Conservation (phyloP, 2,329 filamentous ascomycete species). For the Boeremia exigua region DNA sequence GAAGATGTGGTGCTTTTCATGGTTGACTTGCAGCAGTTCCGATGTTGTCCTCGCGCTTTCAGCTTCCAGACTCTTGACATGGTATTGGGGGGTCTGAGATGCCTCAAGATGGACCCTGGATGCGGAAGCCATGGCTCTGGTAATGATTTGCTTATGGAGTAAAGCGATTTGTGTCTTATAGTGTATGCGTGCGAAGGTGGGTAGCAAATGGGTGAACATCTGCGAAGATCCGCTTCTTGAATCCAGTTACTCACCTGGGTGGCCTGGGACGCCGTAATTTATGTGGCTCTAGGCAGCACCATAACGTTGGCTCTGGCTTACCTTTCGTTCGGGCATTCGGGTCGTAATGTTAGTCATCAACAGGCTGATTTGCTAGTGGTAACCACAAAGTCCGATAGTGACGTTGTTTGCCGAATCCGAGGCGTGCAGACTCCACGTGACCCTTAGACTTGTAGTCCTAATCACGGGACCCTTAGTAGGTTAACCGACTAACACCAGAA, state of each 20-base stretch:
- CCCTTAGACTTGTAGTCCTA: too few species aligned
- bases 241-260: too few species aligned
- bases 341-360: conserved; percentile 6
- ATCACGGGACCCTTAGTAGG: too few species aligned
- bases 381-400: too few species aligned
- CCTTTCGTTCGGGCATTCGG: conserved; percentile 8
- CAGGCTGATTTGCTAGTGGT: too few species aligned
- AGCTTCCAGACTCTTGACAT: conserved; percentile 54
- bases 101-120: conserved; percentile 51
- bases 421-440: too few species aligned
- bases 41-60: conserved; percentile 68
- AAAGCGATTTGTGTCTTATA: not conserved
- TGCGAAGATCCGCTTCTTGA: not conserved
- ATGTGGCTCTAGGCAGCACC: not conserved
- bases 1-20: conserved; percentile 77
- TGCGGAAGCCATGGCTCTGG: conserved; percentile 40
- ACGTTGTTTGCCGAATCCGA: too few species aligned
- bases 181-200: not conserved
- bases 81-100: conserved; percentile 55
- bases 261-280: not conserved
- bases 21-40: conserved; percentile 76
- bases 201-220: not conserved
- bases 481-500: not conserved
- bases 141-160: not conserved
- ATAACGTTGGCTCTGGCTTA: conserved; percentile 12